Conservation (phyloP, 73 alveolate genomes). For the Paramecium pentaurelia region DNA sequence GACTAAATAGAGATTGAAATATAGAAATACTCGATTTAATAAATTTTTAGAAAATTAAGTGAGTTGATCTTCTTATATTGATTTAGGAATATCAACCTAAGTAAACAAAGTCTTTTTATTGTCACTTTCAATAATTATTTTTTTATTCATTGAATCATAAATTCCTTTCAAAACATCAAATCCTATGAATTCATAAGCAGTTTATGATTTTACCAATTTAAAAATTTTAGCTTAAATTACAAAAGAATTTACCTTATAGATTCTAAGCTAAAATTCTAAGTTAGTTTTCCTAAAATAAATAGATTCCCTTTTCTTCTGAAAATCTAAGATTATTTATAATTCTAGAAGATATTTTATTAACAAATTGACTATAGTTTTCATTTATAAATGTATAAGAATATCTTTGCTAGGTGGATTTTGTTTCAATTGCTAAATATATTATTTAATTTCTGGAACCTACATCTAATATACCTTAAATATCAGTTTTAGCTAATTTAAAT, state of each 20-base stretch:
- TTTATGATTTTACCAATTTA: neutral
- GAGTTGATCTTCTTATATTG: neutral
- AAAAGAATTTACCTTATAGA: neutral
- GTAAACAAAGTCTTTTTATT: neutral
- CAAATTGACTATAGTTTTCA: neutral
- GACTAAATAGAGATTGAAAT: neutral
- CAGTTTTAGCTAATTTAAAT: constrained; percentile 12
- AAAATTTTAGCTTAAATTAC: constrained; percentile 27
- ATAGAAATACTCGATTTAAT: neutral
- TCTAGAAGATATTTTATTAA: neutral
- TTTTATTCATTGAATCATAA: constrained; percentile 10
- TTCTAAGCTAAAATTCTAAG: constrained; percentile 17
- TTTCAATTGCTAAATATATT: neutral
- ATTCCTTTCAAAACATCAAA: constrained; percentile 1
- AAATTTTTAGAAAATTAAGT: neutral
- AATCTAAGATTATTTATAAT: neutral
- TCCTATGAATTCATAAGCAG: neutral
- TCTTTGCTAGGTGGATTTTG: neutral
- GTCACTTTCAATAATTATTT: constrained; percentile 4
- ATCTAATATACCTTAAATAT: neutral
- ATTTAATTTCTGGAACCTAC: neutral
- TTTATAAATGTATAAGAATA: neutral
- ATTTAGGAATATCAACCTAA: constrained; percentile 22
- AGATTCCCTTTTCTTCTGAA: constrained; percentile 24
- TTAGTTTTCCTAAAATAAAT: neutral